Percentiles rank a stretch among this genome's conserved stretches.
These are phyloP conservation scores for Podaxis mareebaensis DNA, from an alignment of 768 basidiomycete species.

Conservation along the genomic window DNA sequence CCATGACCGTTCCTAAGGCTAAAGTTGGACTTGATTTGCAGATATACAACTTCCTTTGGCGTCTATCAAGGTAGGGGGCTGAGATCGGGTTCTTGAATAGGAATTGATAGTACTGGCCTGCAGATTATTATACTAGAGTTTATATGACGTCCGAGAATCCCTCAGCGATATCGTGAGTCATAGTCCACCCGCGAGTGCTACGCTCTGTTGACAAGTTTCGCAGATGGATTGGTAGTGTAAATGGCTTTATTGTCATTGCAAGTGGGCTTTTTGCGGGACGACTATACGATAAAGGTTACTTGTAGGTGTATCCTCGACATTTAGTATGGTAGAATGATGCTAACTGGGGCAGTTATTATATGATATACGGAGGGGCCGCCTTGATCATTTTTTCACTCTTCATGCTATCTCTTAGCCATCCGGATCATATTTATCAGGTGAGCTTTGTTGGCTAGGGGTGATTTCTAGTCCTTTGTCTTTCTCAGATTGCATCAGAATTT, in stretches of 20 bases:
- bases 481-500: slow-evolving; percentile 31
- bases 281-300: slow-evolving; percentile 30
- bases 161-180: slow-evolving; percentile 24
- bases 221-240: slow-evolving; percentile 31
- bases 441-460: background rate
- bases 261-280: slow-evolving; percentile 27
- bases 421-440: slow-evolving; percentile 32
- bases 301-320: slow-evolving; percentile 20
- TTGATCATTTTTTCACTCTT: slow-evolving; percentile 32
- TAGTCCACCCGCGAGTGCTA: background rate
- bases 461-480: background rate
- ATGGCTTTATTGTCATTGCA: slow-evolving; percentile 25
- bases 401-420: slow-evolving; percentile 32
- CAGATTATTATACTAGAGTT: slow-evolving; percentile 29
- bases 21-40: background rate
- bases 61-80: slow-evolving; percentile 25
- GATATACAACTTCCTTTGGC: slow-evolving; percentile 28
- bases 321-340: background rate
- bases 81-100: background rate
- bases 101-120: background rate
- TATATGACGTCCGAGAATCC: slow-evolving; percentile 23
- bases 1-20: background rate
- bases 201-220: background rate
- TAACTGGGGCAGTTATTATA: slow-evolving; percentile 23
- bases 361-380: slow-evolving; percentile 29